phyloP scores from a whole-genome alignment of 2,329 filamentous ascomycete species.

The Hypomyces perniciosus region DNA sequence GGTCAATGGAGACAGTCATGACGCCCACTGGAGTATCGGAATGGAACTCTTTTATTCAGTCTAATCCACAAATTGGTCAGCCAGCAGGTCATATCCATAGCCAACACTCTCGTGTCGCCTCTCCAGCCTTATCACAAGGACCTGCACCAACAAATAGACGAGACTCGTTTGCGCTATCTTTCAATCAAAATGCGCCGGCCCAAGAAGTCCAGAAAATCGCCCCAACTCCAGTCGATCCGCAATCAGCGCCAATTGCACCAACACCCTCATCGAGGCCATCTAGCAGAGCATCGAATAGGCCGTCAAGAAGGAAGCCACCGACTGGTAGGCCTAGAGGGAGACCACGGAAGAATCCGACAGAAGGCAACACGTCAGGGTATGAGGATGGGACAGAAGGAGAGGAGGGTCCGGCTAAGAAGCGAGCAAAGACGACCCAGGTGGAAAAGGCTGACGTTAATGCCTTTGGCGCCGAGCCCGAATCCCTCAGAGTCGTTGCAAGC shows the following conservation, averaged over 20 bases:
- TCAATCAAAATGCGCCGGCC: conserved; percentile 15
- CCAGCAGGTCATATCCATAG: conserved; percentile 15
- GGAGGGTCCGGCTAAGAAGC: conserved; percentile 55
- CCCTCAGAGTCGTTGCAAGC: conserved; percentile 82
- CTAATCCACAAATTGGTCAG: conserved; percentile 53
- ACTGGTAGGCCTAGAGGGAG: conserved; percentile 52
- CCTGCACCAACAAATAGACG: conserved; percentile 19
- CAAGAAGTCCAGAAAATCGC: conserved; percentile 31
- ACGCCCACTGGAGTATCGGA: conserved; percentile 60
- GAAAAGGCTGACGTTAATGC: conserved; percentile 65
- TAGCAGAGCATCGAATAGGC: conserved; percentile 51
- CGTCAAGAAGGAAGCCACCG: conserved; percentile 33
- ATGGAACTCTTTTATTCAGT: conserved; percentile 72
- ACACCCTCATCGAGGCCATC: conserved; percentile 48
- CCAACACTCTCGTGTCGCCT: conserved; percentile 29
- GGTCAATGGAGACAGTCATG: conserved; percentile 30
- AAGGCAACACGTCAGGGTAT: conserved; percentile 68
- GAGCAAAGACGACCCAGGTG: conserved; percentile 69
- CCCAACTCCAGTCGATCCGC: conserved; percentile 26
- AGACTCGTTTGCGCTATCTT: conserved; percentile 23
- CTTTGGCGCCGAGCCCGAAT: conserved; percentile 70
- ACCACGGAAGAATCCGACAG: conserved; percentile 47
- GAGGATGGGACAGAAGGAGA: conserved; percentile 61
- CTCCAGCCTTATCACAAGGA: conserved; percentile 32
- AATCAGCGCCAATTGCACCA: conserved; percentile 15